Conservation (phyloP, 768 basidiomycete species). For the Astraeus odoratus region DNA sequence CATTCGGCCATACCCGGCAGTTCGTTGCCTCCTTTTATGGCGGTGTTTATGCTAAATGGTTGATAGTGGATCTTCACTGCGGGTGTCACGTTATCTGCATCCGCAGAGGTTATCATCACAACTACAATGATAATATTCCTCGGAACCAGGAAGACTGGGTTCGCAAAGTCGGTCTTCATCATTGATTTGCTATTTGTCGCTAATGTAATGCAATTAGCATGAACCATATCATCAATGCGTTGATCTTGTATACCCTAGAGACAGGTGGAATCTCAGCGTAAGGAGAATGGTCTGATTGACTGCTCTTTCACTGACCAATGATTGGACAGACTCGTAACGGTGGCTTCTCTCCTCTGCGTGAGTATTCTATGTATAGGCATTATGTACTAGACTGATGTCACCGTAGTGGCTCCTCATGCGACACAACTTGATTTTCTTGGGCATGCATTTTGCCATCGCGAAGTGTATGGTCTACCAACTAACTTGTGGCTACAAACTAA, state of each 20-base stretch:
- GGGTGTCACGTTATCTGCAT: slow-evolving; percentile 27
- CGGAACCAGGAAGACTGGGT: slow-evolving; percentile 25
- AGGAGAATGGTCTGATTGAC: no score
- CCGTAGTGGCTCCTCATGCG: slow-evolving; percentile 27
- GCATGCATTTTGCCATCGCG: slow-evolving; percentile 30
- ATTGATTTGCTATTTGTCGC: neutral
- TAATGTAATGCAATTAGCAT: slow-evolving; percentile 25
- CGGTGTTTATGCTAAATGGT: neutral
- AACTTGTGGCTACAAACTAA: neutral
- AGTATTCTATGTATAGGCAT: slow-evolving; percentile 1
- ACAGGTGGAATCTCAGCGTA: slow-evolving; percentile 44
- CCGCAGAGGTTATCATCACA: slow-evolving; percentile 28
- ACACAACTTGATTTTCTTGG: slow-evolving; percentile 29
- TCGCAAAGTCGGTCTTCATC: slow-evolving; percentile 15
- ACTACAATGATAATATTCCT: slow-evolving; percentile 26
- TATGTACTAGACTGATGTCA: neutral
- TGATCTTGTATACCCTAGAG: slow-evolving; percentile 48
- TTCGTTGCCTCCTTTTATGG: slow-evolving; percentile 1
- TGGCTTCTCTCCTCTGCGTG: slow-evolving; percentile 28
- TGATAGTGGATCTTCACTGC: slow-evolving; percentile 25
- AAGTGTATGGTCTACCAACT: slow-evolving; percentile 17
- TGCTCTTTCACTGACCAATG: neutral
- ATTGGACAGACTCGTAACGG: slow-evolving; percentile 21
- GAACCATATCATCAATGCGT: slow-evolving; percentile 40
- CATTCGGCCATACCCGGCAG: slow-evolving; percentile 26